Evolutionary conservation across 1,284 basidiomycete genomes (phyloP), one percentile per base, ranked within the genome.

Genomic region (Cryptococcus sp.): DNA sequence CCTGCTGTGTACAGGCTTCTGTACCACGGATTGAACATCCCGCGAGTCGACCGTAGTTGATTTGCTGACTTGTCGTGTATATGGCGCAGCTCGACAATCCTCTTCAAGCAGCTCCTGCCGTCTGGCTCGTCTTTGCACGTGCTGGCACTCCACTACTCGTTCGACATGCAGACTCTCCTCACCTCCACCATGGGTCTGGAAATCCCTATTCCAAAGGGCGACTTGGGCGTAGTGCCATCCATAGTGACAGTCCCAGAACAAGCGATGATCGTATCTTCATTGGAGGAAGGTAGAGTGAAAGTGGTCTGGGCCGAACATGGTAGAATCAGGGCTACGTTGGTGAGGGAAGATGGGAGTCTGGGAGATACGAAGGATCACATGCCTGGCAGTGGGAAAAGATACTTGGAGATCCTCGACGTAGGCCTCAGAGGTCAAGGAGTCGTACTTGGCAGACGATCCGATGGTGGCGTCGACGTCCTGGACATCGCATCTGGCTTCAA

Each of bases 291-390:
- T 1, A 76, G 82, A 81, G 19, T 80, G 13, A 57, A 81, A 15
- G 74, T 87, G 5, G 80, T 84, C 2, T 93, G 91, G 91, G 75
- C 88, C 8, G 88, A 91, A 61, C 76, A 83, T 42, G 82, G 82
- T n/a, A 67, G 77, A 0, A 79, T 89, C 25, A 83, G 39, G 25
- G 52, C 58, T 3, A 60, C 65, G 1, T 50, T 58, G 3, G 42
- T 76, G 17, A 58, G 64, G 5, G 62, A 60, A 4, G 58, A 64
- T 35, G 75, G 72, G 1, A 53, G 45, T 3, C 76, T 88, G 5
- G 69, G 78, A 0, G 81, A 89, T 7, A 80, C 81, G 0, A 84
- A 86, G 0, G 78, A 81, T n/a, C 80, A 89, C 30, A 52, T 72
- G 45, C 65, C 72, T 11, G 68, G 65, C 8, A 58, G 61, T 4